Percentiles rank a stretch among this genome's conserved stretches.
These are phyloP conservation scores for Penicillium freii DNA, from an alignment of 2,329 filamentous ascomycete genomes.

Conservation along the genomic window DNA sequence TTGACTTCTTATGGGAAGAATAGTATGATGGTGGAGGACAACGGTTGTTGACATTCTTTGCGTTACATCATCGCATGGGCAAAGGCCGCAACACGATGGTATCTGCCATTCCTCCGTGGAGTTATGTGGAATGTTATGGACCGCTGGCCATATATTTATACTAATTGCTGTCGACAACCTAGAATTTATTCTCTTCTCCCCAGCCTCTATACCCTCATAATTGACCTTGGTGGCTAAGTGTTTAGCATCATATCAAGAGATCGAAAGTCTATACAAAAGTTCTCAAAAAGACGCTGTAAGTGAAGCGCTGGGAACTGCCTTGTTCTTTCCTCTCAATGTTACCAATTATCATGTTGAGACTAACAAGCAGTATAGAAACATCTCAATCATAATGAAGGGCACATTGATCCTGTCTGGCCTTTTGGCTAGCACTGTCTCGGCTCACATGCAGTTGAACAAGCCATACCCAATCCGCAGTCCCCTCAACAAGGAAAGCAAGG, in stretches of 20 bases:
- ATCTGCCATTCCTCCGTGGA: slow-evolving; percentile 22
- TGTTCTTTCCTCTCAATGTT: background rate
- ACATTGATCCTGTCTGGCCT: slow-evolving; percentile 30
- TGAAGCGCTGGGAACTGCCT: background rate
- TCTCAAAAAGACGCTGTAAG: slow-evolving; percentile 2
- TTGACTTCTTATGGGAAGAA: background rate
- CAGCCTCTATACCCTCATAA: slow-evolving; percentile 1
- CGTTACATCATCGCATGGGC: slow-evolving; percentile 14
- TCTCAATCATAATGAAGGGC: slow-evolving; percentile 33
- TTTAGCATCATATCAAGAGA: slow-evolving; percentile 6
- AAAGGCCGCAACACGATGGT: slow-evolving; percentile 13
- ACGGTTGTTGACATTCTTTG: slow-evolving; percentile 21
- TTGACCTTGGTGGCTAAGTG: slow-evolving; percentile 17
- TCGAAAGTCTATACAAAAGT: background rate
- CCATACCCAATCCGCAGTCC: slow-evolving; percentile 55
- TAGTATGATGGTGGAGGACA: background rate
- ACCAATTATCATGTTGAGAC: background rate
- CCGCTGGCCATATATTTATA: slow-evolving; percentile 17
- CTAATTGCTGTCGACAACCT: background rate
- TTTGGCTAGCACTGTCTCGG: slow-evolving; percentile 35
- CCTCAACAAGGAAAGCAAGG: slow-evolving; percentile 46
- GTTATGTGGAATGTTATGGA: slow-evolving; percentile 18
- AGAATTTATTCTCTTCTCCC: background rate
- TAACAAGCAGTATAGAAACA: slow-evolving; percentile 1
- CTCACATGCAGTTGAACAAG: slow-evolving; percentile 57